Base-by-base conservation (phyloP, 441 rosid genomes). In the Euphorbia neoarborescens region DNA sequence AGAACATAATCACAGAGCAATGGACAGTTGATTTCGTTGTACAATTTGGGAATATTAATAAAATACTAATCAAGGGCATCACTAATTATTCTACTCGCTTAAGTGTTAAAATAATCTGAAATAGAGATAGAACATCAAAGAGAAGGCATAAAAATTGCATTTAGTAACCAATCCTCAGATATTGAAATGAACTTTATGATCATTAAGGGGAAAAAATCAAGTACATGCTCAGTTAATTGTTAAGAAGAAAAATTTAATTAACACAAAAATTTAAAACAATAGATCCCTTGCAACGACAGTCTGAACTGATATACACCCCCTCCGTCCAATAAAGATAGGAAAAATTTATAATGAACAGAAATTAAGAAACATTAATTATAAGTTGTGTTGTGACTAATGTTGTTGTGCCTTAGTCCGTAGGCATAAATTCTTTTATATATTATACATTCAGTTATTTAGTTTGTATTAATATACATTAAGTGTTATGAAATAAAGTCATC, bases 281-380 rank as follows among this genome's bases (percentile, higher is more conserved):
- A 80, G 84, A 83, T 85, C 85, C 76, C 75, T 69, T 15, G 38
- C 19, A 53, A 73, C 58, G 56, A 59, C 73, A 75, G 65, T 65
- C 72, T 38, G 72, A 69, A 62, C 38, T 66, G 56, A 40, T 34
- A 75, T 69, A 68, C n/a, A n/a, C n/a, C n/a, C n/a, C n/a, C n/a
- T n/a, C n/a, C n/a, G n/a, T n/a, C n/a, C n/a, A n/a, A n/a, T n/a
- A n/a, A n/a, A n/a, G n/a, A n/a, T n/a, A n/a, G n/a, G n/a, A n/a
- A n/a, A n/a, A n/a, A n/a, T n/a, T n/a, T n/a, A n/a, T n/a, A n/a
- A n/a, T n/a, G n/a, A n/a, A n/a, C n/a, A n/a, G n/a, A n/a, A n/a
- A n/a, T n/a, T n/a, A n/a, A n/a, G n/a, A n/a, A n/a, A n/a, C n/a
- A n/a, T n/a, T n/a, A n/a, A n/a, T n/a, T n/a, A n/a, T n/a, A n/a